Conservation (phyloP, 345 rosid species). For the Citrus inodora region DNA sequence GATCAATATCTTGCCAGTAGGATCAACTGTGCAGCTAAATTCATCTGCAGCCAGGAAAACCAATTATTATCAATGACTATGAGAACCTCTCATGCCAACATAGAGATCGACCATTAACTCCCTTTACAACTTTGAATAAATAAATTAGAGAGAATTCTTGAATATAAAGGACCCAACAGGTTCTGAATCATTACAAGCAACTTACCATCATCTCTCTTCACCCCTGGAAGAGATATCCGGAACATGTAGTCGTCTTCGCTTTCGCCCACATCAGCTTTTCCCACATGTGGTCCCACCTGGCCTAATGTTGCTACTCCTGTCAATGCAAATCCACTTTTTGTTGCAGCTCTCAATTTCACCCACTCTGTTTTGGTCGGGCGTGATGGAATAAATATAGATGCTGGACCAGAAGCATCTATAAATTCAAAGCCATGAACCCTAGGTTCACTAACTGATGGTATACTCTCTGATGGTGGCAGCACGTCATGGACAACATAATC, state of each 20-base stretch:
- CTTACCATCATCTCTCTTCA: conserved; percentile 57
- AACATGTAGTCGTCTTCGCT: conserved; percentile 51
- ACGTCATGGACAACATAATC: background rate
- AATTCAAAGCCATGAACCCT: background rate
- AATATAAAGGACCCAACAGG: background rate
- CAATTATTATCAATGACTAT: background rate
- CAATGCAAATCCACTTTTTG: conserved; percentile 28
- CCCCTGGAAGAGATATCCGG: conserved; percentile 66
- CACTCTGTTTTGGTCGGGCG: conserved; percentile 27
- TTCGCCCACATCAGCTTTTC: conserved; percentile 55
- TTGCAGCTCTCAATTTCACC: conserved; percentile 19
- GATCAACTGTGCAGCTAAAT: conserved; percentile 49
- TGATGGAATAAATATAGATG: conserved; percentile 25
- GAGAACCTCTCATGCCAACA: background rate
- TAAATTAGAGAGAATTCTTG: background rate
- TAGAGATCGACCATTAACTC: background rate
- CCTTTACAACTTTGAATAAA: background rate
- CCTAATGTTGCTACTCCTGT: conserved; percentile 39
- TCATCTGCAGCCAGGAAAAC: conserved; percentile 30
- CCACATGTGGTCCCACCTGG: conserved; percentile 34
- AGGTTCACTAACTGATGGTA: background rate
- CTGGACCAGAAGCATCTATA: conserved; percentile 14
- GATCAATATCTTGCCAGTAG: conserved; percentile 45
- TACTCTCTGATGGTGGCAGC: background rate
- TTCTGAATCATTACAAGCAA: background rate